A percentile compares a stretch with the other conserved stretches of the same genome.
These are phyloP conservation scores for Paraconiothyrium sp. DNA, from an alignment of 2,329 filamentous ascomycete species.

Conservation along the genomic window DNA sequence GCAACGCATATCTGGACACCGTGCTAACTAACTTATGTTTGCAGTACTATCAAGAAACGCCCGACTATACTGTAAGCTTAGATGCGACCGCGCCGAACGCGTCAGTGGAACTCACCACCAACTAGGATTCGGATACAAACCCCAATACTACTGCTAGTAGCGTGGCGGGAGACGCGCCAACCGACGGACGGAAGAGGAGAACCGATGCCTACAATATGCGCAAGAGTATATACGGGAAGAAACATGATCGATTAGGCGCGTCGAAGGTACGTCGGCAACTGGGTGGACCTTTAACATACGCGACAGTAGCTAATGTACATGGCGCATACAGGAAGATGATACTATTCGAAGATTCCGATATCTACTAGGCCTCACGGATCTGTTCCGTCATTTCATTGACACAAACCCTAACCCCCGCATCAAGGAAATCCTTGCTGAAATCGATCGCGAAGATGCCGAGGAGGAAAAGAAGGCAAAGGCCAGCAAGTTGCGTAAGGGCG, in stretches of 20 bases:
- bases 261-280: constrained; percentile 74
- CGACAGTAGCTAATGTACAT: constrained; percentile 18
- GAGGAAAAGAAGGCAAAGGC: constrained; percentile 76
- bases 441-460: constrained; percentile 89
- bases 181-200: constrained; percentile 84
- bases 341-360: constrained; percentile 95
- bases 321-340: constrained; percentile 78
- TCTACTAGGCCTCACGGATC: constrained; percentile 89
- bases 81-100: neutral
- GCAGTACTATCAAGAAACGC: constrained; percentile 66
- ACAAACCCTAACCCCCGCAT: constrained; percentile 95
- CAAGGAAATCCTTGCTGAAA: constrained; percentile 91
- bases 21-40: constrained; percentile 42
- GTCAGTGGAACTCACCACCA: constrained; percentile 29
- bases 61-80: constrained; percentile 66
- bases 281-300: constrained; percentile 6
- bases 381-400: constrained; percentile 99
- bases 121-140: constrained; percentile 71
- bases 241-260: constrained; percentile 89
- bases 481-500: constrained; percentile 80
- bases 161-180: constrained; percentile 75
- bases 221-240: constrained; percentile 92
- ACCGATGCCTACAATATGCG: constrained; percentile 89
- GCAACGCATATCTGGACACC: constrained; percentile 11
- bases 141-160: constrained; percentile 81